phyloP scores from a whole-genome alignment of 192 early-diverging fungal species.

The Gaertneriomyces sp. region DNA sequence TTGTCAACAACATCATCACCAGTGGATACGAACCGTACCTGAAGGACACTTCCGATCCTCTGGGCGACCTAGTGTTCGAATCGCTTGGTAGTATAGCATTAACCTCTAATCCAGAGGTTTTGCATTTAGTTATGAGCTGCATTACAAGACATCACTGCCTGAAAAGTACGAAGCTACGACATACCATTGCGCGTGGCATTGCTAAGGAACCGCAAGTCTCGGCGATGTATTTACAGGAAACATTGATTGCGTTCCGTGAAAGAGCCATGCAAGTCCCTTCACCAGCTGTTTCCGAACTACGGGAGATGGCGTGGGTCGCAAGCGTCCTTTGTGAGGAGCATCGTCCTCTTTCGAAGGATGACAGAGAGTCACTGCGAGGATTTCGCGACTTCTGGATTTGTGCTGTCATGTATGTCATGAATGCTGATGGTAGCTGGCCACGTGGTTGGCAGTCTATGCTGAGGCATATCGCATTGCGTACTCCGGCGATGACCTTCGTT shows the following conservation, averaged over 20 bases:
- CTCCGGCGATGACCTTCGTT: slow-evolving; percentile 76
- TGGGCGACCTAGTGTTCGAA: slow-evolving; percentile 42
- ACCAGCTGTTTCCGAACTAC: slow-evolving; percentile 20
- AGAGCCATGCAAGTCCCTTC: slow-evolving; percentile 18
- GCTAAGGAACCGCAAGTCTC: slow-evolving; percentile 15
- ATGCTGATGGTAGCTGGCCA: slow-evolving; percentile 69
- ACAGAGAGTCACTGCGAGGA: slow-evolving; percentile 9
- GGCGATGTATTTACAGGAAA: slow-evolving; percentile 30
- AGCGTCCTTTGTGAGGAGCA: slow-evolving; percentile 39
- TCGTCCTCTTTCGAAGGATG: not conserved
- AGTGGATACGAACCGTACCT: slow-evolving; percentile 12
- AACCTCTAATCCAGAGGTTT: slow-evolving; percentile 38
- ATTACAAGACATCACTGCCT: no score
- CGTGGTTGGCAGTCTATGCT: slow-evolving; percentile 70
- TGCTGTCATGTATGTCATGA: slow-evolving; percentile 72
- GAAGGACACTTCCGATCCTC: slow-evolving; percentile 4
- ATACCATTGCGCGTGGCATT: slow-evolving; percentile 10
- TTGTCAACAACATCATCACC: slow-evolving; percentile 16
- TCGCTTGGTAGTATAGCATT: slow-evolving; percentile 41
- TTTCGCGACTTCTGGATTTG: slow-evolving; percentile 94
- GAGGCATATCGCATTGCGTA: slow-evolving; percentile 71
- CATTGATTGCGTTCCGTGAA: slow-evolving; percentile 38
- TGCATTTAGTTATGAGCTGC: slow-evolving; percentile 18
- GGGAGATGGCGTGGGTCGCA: slow-evolving; percentile 33
- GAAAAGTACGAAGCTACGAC: slow-evolving; percentile 11